Conservation (phyloP, 495 filamentous ascomycete species). For the Lichenothelia convexa region DNA sequence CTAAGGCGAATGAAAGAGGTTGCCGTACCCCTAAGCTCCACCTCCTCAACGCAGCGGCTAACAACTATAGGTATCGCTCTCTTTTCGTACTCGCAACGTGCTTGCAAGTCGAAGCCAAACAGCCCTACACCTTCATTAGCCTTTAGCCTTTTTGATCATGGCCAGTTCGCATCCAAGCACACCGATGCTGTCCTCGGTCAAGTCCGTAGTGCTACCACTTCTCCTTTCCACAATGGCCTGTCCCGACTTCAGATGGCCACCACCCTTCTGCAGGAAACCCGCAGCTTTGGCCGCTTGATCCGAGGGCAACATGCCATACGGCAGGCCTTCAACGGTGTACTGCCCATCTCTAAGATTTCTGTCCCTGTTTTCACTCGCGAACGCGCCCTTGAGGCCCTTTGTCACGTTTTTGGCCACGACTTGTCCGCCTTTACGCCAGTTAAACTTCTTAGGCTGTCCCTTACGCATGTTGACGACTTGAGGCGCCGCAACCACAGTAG, state of each 20-base stretch:
- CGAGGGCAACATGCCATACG: slow-evolving; percentile 24
- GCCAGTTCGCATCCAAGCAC: too few species aligned
- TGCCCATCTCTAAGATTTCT: slow-evolving; percentile 33
- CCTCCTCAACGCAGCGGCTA: slow-evolving; percentile 90
- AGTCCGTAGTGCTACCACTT: slow-evolving; percentile 22
- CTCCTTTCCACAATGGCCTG: too few species aligned
- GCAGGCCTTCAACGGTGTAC: slow-evolving; percentile 34
- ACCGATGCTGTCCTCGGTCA: neutral
- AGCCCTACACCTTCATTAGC: slow-evolving; percentile 29
- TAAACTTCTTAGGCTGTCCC: slow-evolving; percentile 84
- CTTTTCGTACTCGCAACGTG: slow-evolving; percentile 75
- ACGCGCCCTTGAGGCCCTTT: slow-evolving; percentile 78
- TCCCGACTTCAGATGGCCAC: slow-evolving; percentile 22
- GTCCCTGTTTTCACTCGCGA: slow-evolving; percentile 36
- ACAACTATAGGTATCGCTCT: slow-evolving; percentile 80
- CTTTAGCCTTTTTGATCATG: neutral
- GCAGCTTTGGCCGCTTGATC: slow-evolving; percentile 26
- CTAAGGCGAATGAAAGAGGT: neutral
- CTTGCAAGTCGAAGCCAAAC: slow-evolving; percentile 80
- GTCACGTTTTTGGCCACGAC: slow-evolving; percentile 82
- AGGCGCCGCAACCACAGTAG: slow-evolving; percentile 53
- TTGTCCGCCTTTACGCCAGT: slow-evolving; percentile 94
- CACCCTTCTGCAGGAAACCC: slow-evolving; percentile 45
- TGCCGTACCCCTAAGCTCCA: slow-evolving; percentile 58
- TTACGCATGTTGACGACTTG: slow-evolving; percentile 87